Conservation (phyloP, 306 rosid species). For the Rosa chinensis region DNA sequence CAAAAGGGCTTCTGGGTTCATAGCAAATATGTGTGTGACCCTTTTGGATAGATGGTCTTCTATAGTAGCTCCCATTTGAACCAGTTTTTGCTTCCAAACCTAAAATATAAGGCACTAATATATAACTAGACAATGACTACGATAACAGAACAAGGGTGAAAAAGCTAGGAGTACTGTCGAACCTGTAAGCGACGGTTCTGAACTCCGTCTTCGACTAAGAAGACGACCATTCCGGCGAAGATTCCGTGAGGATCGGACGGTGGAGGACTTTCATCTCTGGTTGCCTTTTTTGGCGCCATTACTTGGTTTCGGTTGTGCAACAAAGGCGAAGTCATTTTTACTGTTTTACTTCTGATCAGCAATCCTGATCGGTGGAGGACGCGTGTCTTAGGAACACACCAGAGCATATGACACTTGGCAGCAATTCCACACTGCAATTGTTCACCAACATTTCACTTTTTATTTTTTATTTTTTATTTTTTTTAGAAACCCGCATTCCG, state of each 20-base stretch:
- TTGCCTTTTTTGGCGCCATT: constrained; percentile 68
- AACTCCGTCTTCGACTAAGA: constrained; percentile 63
- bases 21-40: constrained; percentile 70
- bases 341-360: neutral
- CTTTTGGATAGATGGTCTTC: constrained; percentile 59
- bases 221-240: constrained; percentile 64
- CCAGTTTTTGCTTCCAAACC: constrained; percentile 90
- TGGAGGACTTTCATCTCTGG: constrained; percentile 28
- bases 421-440: neutral
- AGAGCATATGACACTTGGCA: neutral
- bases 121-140: neutral
- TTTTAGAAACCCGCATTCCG: too few species aligned
- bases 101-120: constrained; percentile 8
- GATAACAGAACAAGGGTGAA: neutral
- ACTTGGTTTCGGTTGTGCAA: neutral
- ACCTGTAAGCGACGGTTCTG: constrained; percentile 83
- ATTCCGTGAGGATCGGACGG: constrained; percentile 51
- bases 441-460: neutral
- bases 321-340: neutral
- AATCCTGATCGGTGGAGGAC: neutral
- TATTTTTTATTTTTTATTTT: too few species aligned
- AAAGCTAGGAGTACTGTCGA: too few species aligned
- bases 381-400: neutral
- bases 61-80: constrained; percentile 68
- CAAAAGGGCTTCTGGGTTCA: constrained; percentile 50